Percentiles rank a stretch among this genome's conserved stretches.
phyloP scores from a whole-genome alignment of 768 basidiomycete species.

The Russula dissimulans region DNA sequence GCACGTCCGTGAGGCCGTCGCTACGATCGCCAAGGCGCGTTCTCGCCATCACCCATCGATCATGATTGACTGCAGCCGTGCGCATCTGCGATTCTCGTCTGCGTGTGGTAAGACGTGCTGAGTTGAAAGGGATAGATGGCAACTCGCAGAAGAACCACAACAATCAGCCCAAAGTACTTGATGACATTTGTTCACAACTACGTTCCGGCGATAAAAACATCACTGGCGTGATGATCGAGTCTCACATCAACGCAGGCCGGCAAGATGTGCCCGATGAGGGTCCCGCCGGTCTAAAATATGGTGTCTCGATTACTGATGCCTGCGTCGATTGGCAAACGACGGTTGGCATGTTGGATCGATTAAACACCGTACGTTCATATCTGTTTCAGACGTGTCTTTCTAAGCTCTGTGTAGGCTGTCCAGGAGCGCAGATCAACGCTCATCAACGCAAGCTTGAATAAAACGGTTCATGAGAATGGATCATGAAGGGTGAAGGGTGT shows the following conservation, averaged over 20 bases:
- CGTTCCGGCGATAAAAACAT: slow-evolving; percentile 57
- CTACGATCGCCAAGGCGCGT: slow-evolving; percentile 55
- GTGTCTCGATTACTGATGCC: slow-evolving; percentile 86
- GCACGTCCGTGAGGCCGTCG: slow-evolving; percentile 55
- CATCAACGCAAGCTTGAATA: slow-evolving; percentile 1
- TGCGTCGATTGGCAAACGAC: slow-evolving; percentile 85
- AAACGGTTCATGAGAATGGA: background rate
- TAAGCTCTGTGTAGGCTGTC: slow-evolving; percentile 4
- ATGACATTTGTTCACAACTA: slow-evolving; percentile 67
- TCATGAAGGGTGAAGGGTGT: background rate
- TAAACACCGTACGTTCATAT: slow-evolving; percentile 41
- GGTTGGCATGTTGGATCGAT: slow-evolving; percentile 58
- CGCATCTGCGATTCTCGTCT: background rate
- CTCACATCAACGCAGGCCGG: slow-evolving; percentile 81
- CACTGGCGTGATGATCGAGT: slow-evolving; percentile 97
- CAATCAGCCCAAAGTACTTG: slow-evolving; percentile 79
- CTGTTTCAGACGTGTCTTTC: background rate
- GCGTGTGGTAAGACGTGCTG: background rate
- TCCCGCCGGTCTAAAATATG: slow-evolving; percentile 58
- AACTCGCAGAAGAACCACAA: slow-evolving; percentile 94
- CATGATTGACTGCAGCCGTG: slow-evolving; percentile 71
- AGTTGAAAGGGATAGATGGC: slow-evolving; percentile 47
- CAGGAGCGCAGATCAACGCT: slow-evolving; percentile 6
- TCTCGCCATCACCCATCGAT: slow-evolving; percentile 49
- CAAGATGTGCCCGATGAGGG: slow-evolving; percentile 79